Conservation (phyloP, 768 basidiomycete genomes). For the Russula abietina region DNA sequence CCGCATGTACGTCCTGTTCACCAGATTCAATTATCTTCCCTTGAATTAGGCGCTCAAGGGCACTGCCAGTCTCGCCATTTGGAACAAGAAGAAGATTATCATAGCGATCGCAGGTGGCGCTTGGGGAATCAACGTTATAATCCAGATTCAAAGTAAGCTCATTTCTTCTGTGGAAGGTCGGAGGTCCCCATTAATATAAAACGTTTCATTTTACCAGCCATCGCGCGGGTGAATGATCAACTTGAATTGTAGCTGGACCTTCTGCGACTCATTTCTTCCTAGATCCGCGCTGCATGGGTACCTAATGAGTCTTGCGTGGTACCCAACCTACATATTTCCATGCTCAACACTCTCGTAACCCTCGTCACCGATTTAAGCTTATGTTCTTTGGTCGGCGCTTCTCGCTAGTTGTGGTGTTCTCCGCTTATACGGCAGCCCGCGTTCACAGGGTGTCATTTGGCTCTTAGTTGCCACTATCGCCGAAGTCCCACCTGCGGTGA, state of each 20-base stretch:
- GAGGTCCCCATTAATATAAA: too few relatives aligned
- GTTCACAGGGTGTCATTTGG: slow-evolving; percentile 1
- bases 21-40: too few relatives aligned
- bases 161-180: too few relatives aligned
- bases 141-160: too few relatives aligned
- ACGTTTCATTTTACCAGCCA: too few relatives aligned
- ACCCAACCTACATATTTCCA: not conserved
- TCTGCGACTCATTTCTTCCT: not conserved
- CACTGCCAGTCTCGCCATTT: not conserved
- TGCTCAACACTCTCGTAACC: not conserved
- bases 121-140: too few relatives aligned
- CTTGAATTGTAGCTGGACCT: too few relatives aligned
- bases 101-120: too few relatives aligned
- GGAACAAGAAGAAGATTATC: too few relatives aligned
- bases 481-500: not conserved
- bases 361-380: not conserved
- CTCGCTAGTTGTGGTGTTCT: not conserved
- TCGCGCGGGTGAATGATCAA: too few relatives aligned
- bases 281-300: not conserved
- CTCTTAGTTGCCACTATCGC: not conserved
- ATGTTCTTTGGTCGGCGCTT: not conserved
- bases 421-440: not conserved
- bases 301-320: not conserved
- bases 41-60: too few relatives aligned
- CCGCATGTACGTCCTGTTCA: too few relatives aligned